Evolutionary conservation across 805 yeast species (phyloP).

Genomic region (Ogataea corticis): DNA sequence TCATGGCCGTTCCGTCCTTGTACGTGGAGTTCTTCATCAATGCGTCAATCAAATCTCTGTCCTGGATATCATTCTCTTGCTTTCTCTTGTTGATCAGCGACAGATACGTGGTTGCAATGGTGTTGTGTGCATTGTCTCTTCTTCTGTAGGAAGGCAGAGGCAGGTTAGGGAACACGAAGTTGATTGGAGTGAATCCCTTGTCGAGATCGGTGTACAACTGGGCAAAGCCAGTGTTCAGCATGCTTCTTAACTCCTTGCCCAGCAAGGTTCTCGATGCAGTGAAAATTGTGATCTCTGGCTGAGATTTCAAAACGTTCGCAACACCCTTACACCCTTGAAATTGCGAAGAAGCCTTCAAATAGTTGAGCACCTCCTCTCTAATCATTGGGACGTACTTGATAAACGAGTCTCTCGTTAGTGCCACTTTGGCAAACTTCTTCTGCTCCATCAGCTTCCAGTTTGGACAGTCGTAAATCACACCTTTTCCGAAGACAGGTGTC

Average conservation of each 20-base stretch:
- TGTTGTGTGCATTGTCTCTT: conserved; percentile 86
- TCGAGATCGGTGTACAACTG: conserved; percentile 86
- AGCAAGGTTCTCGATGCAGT: conserved; percentile 91
- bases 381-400: conserved; percentile 85
- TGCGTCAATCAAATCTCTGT: conserved; percentile 87
- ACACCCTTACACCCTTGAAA: conserved; percentile 51
- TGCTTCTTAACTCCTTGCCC: conserved; percentile 88
- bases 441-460: conserved; percentile 95
- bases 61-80: conserved; percentile 69
- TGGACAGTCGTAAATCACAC: conserved; percentile 96
- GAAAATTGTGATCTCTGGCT: conserved; percentile 94
- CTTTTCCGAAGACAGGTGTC: conserved; percentile 99
- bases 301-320: conserved; percentile 73
- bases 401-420: conserved; percentile 84
- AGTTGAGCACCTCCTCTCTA: conserved; percentile 70
- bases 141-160: conserved; percentile 75
- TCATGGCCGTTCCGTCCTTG: conserved; percentile 92
- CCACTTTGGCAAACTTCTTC: conserved; percentile 91
- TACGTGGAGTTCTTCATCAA: conserved; percentile 80
- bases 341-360: conserved; percentile 53
- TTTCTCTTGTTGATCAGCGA: conserved; percentile 76
- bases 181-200: conserved; percentile 94
- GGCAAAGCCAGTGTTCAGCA: conserved; percentile 82
- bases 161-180: conserved; percentile 91
- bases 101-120: conserved; percentile 79